Base-by-base conservation (phyloP, 108 stramenopile genomes). In the Fragilaria radians region DNA sequence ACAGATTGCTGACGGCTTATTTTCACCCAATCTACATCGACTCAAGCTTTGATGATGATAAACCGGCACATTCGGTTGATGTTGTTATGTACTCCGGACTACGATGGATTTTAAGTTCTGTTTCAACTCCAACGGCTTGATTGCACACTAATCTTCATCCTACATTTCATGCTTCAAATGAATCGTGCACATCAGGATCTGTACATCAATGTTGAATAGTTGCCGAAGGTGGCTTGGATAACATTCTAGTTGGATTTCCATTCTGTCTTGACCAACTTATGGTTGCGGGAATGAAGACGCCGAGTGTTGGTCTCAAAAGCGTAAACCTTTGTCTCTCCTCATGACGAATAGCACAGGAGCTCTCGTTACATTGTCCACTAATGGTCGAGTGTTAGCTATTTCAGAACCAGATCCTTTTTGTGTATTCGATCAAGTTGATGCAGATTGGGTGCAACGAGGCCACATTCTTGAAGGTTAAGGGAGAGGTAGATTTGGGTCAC, bases 141-240 rank as follows among this genome's bases (percentile, higher is more conserved):
- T 42, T 42, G 36, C 36, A 42, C 36, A 11, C 36, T 42, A 11
- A 42, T 14, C 14, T 42, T 14, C 7, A 42, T 42, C 14, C 36
- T 11, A 11, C 36, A 42, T 42, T 42, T 42, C 36, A 42, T 42
- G 36, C 36, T 42, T 42, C 36, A 42, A 7, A 42, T 14, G 7
- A 7, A 14, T 63, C 70, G 28, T 79, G 78, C 25, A 59, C 11
- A 27, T 26, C 25, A 26, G 19, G 50, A 18, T n/a, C n/a, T n/a
- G 9, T 25, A n/a, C 50, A 61, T 52, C 22, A 5, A 5, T 61
- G 59, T 11, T 49, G 59, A 5, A 61, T 14, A 11, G 14, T 42
- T 7, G 36, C 7, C 7, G 36, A 42, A 42, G 36, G 36, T 14
- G 36, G 36, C 7, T 42, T 42, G 36, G 36, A 42, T 14, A 14